Evolutionary conservation across 805 yeast species (phyloP).

Genomic region (Pichia occidentalis): DNA sequence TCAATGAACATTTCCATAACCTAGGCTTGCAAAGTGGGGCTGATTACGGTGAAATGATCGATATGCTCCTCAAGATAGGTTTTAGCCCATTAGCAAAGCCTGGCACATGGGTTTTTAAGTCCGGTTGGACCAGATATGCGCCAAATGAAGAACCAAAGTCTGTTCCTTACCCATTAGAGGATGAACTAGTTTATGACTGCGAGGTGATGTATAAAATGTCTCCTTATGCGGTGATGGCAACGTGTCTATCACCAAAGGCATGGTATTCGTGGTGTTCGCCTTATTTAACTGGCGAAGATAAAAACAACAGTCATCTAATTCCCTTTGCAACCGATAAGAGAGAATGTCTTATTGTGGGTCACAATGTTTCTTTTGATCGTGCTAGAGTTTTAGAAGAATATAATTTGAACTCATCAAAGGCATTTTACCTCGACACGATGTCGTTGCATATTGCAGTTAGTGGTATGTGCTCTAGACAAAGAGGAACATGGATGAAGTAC

Average conservation of each 20-base stretch:
- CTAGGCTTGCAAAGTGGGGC: conserved; percentile 54
- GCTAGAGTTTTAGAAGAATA: conserved; percentile 85
- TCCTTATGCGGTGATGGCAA: conserved; percentile 71
- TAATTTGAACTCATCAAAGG: conserved; percentile 53
- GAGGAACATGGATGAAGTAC: conserved; percentile 68
- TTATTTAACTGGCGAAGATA: conserved; percentile 50
- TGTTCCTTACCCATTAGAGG: conserved; percentile 67
- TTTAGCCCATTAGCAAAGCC: conserved; percentile 36
- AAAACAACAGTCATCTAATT: conserved; percentile 54
- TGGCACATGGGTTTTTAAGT: conserved; percentile 43
- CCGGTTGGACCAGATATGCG: conserved; percentile 82
- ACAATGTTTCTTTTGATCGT: conserved; percentile 85
- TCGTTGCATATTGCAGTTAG: conserved; percentile 83
- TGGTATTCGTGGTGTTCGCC: conserved; percentile 98
- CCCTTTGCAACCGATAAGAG: conserved; percentile 41
- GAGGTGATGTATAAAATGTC: conserved; percentile 77
- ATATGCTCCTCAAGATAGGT: conserved; percentile 35
- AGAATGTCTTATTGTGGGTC: conserved; percentile 72
- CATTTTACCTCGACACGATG: conserved; percentile 86
- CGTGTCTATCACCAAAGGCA: conserved; percentile 67
- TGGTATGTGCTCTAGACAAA: conserved; percentile 90
- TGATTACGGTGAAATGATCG: conserved; percentile 52
- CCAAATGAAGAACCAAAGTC: conserved; percentile 43
- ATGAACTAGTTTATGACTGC: conserved; percentile 77
- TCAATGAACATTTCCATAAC: conserved; percentile 81